phyloP scores from a whole-genome alignment of 2,329 filamentous ascomycete genomes.

The Helicocarpus griseus region DNA sequence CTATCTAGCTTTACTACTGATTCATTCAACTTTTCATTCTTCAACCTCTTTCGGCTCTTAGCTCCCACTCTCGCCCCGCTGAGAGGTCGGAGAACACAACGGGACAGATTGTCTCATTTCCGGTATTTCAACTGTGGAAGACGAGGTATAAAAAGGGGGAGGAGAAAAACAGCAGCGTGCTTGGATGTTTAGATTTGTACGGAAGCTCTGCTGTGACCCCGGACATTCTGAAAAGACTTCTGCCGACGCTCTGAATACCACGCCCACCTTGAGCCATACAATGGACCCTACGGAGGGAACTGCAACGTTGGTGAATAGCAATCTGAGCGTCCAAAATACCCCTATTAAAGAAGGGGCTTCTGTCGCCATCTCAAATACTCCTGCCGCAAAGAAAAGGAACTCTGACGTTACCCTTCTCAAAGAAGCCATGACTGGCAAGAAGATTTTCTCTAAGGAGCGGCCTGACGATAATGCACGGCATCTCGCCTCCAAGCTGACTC shows the following conservation, averaged over 20 bases:
- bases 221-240: constrained; percentile 1
- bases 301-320: not conserved
- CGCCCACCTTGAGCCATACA: not conserved
- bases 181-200: constrained; percentile 2
- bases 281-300: constrained; percentile 1
- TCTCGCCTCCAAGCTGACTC: constrained; percentile 4
- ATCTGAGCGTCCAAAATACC: not conserved
- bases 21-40: not conserved
- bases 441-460: constrained; percentile 5
- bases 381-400: not conserved
- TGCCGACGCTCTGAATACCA: not conserved
- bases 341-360: constrained; percentile 4
- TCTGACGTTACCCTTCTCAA: not conserved
- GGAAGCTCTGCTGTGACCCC: not conserved
- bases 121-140: not conserved
- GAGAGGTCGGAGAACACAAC: not conserved
- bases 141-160: not conserved
- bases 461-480: constrained; percentile 7
- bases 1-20: not conserved
- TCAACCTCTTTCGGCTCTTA: not conserved
- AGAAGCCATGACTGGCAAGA: constrained; percentile 7
- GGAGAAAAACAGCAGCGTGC: not conserved
- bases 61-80: not conserved
- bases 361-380: not conserved
- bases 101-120: not conserved